Conservation (phyloP, 1,284 basidiomycete species). For the Ganoderma lingzhi region DNA sequence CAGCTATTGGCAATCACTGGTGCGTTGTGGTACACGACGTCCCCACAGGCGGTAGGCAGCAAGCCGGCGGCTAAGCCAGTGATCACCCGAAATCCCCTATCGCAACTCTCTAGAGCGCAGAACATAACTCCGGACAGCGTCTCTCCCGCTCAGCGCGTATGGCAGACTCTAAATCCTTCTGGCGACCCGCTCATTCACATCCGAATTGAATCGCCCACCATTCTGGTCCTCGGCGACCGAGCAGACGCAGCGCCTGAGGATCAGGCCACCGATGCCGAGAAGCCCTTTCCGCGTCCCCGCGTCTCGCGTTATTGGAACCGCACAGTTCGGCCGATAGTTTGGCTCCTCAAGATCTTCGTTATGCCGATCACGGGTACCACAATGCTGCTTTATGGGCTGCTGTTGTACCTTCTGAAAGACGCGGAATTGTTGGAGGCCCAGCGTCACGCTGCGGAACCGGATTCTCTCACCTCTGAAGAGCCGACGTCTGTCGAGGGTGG, state of each 20-base stretch:
- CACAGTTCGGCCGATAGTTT: constrained; percentile 65
- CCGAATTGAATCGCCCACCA: constrained; percentile 80
- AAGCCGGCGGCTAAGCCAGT: constrained; percentile 38
- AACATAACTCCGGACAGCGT: constrained; percentile 36
- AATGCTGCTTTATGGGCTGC: constrained; percentile 75
- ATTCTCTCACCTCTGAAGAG: constrained; percentile 41
- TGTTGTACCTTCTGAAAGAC: constrained; percentile 93
- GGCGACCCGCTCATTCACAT: constrained; percentile 80
- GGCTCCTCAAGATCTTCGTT: constrained; percentile 85
- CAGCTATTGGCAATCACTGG: constrained; percentile 79
- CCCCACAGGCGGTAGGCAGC: constrained; percentile 52
- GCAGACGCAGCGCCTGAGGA: constrained; percentile 23
- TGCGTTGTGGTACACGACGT: constrained; percentile 75
- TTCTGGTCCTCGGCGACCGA: constrained; percentile 68
- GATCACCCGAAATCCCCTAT: constrained; percentile 46
- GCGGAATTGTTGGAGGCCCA: constrained; percentile 91
- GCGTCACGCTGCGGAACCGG: constrained; percentile 61
- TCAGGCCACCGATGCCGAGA: constrained; percentile 34
- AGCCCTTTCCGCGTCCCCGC: constrained; percentile 46
- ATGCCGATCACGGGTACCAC: constrained; percentile 87
- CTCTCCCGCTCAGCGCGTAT: constrained; percentile 71
- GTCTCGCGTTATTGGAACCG: constrained; percentile 56
- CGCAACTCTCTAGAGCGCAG: constrained; percentile 41
- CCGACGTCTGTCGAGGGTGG: constrained; percentile 50
- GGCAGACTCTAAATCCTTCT: constrained; percentile 84